Evolutionary conservation across 208 protist species (phyloP), one percentile per base, ranked within the genome.

Genomic region (Leishmania turanica): DNA sequence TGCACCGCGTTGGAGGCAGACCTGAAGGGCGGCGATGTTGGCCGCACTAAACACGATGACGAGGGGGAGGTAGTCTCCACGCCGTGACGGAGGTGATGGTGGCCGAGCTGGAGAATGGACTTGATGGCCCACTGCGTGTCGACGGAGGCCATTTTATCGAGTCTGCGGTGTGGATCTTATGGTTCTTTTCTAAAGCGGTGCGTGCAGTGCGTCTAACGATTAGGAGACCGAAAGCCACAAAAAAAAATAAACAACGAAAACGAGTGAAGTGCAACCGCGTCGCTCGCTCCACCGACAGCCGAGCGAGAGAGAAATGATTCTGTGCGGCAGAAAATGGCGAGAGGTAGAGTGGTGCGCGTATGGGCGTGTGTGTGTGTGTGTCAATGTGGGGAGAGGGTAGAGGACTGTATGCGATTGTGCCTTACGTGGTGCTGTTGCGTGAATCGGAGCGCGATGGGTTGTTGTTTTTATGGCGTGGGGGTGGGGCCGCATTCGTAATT

Each of bases 41-140:
- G 42, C 60, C 66, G 45, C 42, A 66, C 60, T 31, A 64, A 27
- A 51, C 53, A 45, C 62, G 76, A 69, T n/a, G 54, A 34, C 47
- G 54, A 54, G 0, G 62, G 6, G 37, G 27, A 69, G 62, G n/a
- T 45, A 45, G 76, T 42, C 31, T 69, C 78, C 15, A 58, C 60
- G 6, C 54, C 37, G 47, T 83, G 45, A 53, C 82, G 82, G 19
- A 76, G 51, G 13, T 82, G 82, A 64, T 84, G 84, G 31, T 84
- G 83, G 31, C 80, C 58, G 24, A 89, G 80, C 68, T 89, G 77
- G 15, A 87, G 70, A 24, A 89, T 42, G 31, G 80, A 82, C 60
- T 77, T 34, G 1, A 85, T 24, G 19, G 87, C 80, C 87, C 83
- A 89, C 62, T 76, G 77, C 0, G 77, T 79, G 56, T 80, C 79